Percentiles rank a stretch among this genome's conserved stretches.
Conservation (phyloP, 768 basidiomycete species). For the Neoboletus subvelutipes region DNA sequence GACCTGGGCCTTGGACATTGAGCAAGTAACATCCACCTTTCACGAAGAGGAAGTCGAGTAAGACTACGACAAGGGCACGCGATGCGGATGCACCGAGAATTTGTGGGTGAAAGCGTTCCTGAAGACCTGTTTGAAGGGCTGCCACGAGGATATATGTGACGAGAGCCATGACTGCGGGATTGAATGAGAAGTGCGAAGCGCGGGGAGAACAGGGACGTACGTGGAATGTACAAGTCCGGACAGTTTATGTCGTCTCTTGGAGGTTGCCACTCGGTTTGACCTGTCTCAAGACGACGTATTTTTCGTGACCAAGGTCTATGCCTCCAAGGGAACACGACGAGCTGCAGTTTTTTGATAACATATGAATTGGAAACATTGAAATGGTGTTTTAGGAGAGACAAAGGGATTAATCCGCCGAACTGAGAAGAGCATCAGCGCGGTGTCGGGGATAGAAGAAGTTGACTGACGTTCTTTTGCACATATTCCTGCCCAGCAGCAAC, state of each 20-base stretch:
- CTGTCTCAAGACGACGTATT: slow-evolving; percentile 59
- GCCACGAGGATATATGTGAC: slow-evolving; percentile 93
- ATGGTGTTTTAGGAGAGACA: slow-evolving; percentile 77
- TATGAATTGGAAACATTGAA: slow-evolving; percentile 98
- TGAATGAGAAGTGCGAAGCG: slow-evolving; percentile 8
- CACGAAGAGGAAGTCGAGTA: slow-evolving; percentile 87
- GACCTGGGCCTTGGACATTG: slow-evolving; percentile 71
- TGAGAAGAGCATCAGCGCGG: slow-evolving; percentile 30
- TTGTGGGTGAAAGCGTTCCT: slow-evolving; percentile 82
- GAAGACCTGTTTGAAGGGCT: slow-evolving; percentile 80
- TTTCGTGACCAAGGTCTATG: slow-evolving; percentile 86
- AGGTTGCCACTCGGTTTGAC: slow-evolving; percentile 73
- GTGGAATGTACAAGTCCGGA: slow-evolving; percentile 95
- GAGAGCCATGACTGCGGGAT: slow-evolving; percentile 79
- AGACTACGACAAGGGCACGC: slow-evolving; percentile 77
- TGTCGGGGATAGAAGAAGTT: background rate
- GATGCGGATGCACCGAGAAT: slow-evolving; percentile 86
- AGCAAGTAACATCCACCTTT: slow-evolving; percentile 92
- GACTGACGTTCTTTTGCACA: slow-evolving; percentile 86
- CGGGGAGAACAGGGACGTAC: slow-evolving; percentile 39
- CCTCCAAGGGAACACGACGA: slow-evolving; percentile 94
- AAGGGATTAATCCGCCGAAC: slow-evolving; percentile 80
- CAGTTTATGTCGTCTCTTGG: slow-evolving; percentile 95
- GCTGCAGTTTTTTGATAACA: slow-evolving; percentile 82
- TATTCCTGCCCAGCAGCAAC: slow-evolving; percentile 95